Evolutionary conservation across 441 rosid species (phyloP).

Genomic region (Populus hybrid): DNA sequence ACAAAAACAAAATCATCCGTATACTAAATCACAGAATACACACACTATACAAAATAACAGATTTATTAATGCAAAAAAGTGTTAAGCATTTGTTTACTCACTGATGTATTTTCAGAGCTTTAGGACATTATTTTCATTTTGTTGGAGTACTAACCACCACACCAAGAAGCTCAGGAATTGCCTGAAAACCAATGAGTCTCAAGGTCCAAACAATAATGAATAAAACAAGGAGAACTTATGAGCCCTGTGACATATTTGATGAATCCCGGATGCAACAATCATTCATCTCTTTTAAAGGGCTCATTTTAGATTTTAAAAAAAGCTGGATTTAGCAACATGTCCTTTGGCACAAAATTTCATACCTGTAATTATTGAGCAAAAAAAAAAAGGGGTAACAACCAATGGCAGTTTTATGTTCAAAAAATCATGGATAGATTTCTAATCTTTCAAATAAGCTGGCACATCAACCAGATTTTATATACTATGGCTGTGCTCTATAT

Average conservation of each 20-base stretch:
- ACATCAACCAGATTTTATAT: not conserved
- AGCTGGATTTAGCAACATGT: not conserved
- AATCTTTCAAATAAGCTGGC: not conserved
- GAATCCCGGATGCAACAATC: not conserved
- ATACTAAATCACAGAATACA: too few species aligned
- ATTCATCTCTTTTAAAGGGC: not conserved
- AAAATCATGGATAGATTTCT: not conserved
- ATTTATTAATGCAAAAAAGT: too few species aligned
- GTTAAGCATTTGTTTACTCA: too few species aligned
- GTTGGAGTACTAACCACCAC: too few species aligned
- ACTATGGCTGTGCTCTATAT: not conserved
- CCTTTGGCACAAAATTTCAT: not conserved
- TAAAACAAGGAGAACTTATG: not conserved
- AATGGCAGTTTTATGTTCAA: not conserved
- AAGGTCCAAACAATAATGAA: too few species aligned
- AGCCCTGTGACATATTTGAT: not conserved
- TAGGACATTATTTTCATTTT: too few species aligned
- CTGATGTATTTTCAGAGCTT: too few species aligned
- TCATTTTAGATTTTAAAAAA: not conserved
- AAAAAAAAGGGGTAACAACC: not conserved
- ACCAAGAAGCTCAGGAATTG: too few species aligned
- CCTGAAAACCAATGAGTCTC: too few species aligned
- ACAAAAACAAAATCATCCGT: too few species aligned
- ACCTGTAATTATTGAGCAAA: too few species aligned
- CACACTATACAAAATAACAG: too few species aligned